phyloP scores from a whole-genome alignment of 75 land plant genomes.

The Sequoia sempervirens region DNA sequence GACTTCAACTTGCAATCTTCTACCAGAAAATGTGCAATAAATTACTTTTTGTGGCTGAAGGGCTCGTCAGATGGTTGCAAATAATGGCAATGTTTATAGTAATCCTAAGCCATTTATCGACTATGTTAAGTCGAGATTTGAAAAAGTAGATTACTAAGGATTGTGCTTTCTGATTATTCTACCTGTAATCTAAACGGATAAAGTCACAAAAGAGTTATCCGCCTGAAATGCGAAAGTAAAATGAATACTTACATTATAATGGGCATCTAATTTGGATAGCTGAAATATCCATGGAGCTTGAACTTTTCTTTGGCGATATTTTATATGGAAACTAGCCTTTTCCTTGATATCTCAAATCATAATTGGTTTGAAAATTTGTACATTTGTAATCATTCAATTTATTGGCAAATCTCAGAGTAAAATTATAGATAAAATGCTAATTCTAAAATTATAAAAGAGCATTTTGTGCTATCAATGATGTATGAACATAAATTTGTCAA shows the following conservation, averaged over 20 bases:
- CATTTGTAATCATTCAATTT: background rate
- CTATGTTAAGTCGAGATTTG: background rate
- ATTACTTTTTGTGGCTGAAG: background rate
- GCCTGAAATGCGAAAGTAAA: background rate
- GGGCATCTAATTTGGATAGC: background rate
- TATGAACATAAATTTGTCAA: background rate
- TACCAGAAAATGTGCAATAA: background rate
- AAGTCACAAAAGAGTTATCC: background rate
- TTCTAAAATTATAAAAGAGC: background rate
- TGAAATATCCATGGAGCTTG: background rate
- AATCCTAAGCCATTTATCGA: background rate
- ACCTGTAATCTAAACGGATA: background rate
- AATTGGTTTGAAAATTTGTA: background rate
- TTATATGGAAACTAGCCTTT: background rate
- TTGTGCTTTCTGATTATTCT: background rate
- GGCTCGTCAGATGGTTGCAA: background rate
- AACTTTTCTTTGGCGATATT: background rate
- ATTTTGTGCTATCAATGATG: background rate
- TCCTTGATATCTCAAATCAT: background rate
- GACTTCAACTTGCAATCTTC: background rate
- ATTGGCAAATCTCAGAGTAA: conserved; percentile 1
- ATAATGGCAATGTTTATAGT: background rate
- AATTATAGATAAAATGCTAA: background rate
- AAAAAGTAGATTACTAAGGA: background rate
- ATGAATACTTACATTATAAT: background rate